A percentile compares a stretch with the other conserved stretches of the same genome.
These are phyloP conservation scores for Dendrobium chrysotoxum DNA, from an alignment of 106 monocot genomes.

Conservation along the genomic window DNA sequence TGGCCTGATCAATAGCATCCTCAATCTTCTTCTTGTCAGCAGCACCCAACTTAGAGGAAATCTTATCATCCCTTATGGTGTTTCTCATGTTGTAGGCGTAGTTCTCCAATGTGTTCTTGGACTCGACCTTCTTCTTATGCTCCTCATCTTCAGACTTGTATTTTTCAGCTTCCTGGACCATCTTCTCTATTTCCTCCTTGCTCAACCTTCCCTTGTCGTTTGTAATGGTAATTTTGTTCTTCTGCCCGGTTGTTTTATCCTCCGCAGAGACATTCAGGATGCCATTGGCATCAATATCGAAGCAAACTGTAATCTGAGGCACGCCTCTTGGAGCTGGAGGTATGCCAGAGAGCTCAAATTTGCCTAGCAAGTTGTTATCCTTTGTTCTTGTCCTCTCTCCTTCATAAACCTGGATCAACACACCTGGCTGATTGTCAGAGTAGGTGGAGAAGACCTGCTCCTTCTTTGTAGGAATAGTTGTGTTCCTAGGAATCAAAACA, in stretches of 20 bases:
- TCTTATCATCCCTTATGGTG: conserved; percentile 42
- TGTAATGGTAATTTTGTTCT: conserved; percentile 46
- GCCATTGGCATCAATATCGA: conserved; percentile 52
- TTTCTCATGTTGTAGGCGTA: conserved; percentile 56
- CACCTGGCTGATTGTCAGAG: conserved; percentile 30
- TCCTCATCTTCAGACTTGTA: conserved; percentile 46
- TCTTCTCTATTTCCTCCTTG: conserved; percentile 45
- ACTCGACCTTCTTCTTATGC: conserved; percentile 48
- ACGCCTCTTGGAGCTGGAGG: conserved; percentile 31
- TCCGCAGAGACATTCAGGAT: conserved; percentile 51
- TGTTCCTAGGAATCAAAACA: conserved; percentile 29
- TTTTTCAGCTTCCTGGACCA: conserved; percentile 46
- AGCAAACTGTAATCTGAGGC: conserved; percentile 39
- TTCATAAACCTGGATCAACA: conserved; percentile 26
- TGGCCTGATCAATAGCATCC: conserved; percentile 42
- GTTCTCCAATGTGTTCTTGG: conserved; percentile 50
- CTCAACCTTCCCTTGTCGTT: conserved; percentile 42
- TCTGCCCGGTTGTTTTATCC: conserved; percentile 43
- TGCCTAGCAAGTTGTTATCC: conserved; percentile 37
- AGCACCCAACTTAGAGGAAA: conserved; percentile 29
- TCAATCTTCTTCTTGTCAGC: conserved; percentile 55
- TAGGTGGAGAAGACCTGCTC: conserved; percentile 37
- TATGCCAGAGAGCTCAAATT: conserved; percentile 33
- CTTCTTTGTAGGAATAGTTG: conserved; percentile 31
- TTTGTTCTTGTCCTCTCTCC: conserved; percentile 26